phyloP scores from a whole-genome alignment of 768 basidiomycete genomes.

The Amanita molliuscula region DNA sequence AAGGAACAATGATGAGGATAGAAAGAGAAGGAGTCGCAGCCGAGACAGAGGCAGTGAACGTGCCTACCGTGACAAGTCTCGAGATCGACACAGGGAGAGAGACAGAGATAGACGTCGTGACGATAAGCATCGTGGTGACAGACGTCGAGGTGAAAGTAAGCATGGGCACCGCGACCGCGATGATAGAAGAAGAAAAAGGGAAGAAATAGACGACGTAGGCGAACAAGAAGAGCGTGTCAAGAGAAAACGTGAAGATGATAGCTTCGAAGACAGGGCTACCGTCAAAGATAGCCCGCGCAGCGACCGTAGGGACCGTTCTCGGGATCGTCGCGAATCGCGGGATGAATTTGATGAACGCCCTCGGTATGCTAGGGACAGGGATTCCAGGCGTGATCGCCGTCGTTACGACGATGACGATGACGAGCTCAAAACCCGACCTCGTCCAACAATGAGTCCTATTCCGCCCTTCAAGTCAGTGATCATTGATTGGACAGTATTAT shows the following conservation, averaged over 20 bases:
- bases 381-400: conserved; percentile 26
- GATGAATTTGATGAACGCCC: conserved; percentile 56
- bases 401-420: conserved; percentile 37
- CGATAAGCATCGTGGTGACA: conserved; percentile 40
- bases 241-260: conserved; percentile 7
- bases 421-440: conserved; percentile 19
- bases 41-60: conserved; percentile 48
- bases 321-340: conserved; percentile 47
- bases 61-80: conserved; percentile 40
- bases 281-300: conserved; percentile 39
- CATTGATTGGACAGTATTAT: conserved; percentile 5
- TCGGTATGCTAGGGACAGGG: conserved; percentile 31
- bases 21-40: conserved; percentile 53
- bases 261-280: conserved; percentile 39
- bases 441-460: conserved; percentile 26
- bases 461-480: conserved; percentile 37
- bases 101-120: conserved; percentile 42
- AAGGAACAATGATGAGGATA: conserved; percentile 46
- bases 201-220: conserved; percentile 49
- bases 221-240: conserved; percentile 17
- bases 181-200: conserved; percentile 55
- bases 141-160: conserved; percentile 44
- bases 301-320: conserved; percentile 39
- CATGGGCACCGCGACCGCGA: conserved; percentile 46
- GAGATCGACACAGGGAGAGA: conserved; percentile 39